Evolutionary conservation across 2,329 filamentous ascomycete genomes (phyloP).

Genomic region (Colletotrichum horii): DNA sequence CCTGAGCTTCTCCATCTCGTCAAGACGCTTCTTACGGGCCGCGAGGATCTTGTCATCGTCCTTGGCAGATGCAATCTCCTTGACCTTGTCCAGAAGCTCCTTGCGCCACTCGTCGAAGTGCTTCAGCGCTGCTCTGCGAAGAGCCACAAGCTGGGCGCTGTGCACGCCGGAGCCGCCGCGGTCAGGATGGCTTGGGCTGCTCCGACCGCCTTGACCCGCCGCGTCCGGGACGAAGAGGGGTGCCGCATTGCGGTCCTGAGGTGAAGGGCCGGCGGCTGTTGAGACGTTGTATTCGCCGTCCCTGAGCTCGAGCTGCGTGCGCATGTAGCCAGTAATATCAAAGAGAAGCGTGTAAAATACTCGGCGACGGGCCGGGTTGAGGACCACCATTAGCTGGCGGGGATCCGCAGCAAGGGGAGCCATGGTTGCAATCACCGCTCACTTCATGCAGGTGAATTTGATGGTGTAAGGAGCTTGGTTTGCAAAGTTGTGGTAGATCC

Average conservation of each 20-base stretch:
- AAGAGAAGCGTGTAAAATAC: slow-evolving; percentile 55
- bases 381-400: slow-evolving; percentile 58
- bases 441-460: not conserved
- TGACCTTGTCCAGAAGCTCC: slow-evolving; percentile 71
- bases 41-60: slow-evolving; percentile 53
- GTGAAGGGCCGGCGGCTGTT: not conserved
- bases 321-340: slow-evolving; percentile 61
- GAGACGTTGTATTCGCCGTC: slow-evolving; percentile 23
- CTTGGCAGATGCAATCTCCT: slow-evolving; percentile 65
- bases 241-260: not conserved
- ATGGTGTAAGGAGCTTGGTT: not conserved
- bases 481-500: not conserved
- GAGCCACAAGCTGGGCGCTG: slow-evolving; percentile 25
- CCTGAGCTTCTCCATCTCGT: slow-evolving; percentile 43
- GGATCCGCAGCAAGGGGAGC: slow-evolving; percentile 60
- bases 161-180: slow-evolving; percentile 22
- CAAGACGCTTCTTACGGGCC: slow-evolving; percentile 50
- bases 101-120: slow-evolving; percentile 82
- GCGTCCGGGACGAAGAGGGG: slow-evolving; percentile 28
- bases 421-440: slow-evolving; percentile 40
- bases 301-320: slow-evolving; percentile 50
- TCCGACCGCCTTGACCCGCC: slow-evolving; percentile 1
- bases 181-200: slow-evolving; percentile 12
- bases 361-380: slow-evolving; percentile 57
- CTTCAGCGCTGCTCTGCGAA: slow-evolving; percentile 61